Evolutionary conservation across 352 stramenopile species (phyloP), one percentile per base, ranked within the genome.

Genomic region (Globisporangium abappressorium): DNA sequence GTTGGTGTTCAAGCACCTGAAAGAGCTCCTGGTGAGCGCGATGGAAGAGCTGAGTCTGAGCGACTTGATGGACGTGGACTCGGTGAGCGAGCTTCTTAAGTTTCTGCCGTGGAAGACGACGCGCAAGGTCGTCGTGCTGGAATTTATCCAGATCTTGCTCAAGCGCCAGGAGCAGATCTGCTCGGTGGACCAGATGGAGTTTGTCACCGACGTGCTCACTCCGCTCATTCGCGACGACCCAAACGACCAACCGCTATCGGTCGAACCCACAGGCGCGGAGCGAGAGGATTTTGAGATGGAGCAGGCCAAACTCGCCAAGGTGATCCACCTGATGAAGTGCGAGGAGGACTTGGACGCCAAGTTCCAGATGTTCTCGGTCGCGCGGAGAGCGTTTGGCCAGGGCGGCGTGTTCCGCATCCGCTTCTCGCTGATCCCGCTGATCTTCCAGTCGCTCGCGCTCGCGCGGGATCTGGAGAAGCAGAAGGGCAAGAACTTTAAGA

Each of bases 251-350:
- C 53, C 70, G 20, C 41, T 75, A n/a, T 66, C 69, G 6, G 70
- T 57, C 14, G 71, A 79, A 9, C 62, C 75, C 28, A 38, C 64
- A 6, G 64, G 57, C 15, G 36, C 65, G 6, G 41, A 70, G 2
- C 72, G 78, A 47, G 70, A 89, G 72, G 80, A 77, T 5, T 91
- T 95, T 70, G 89, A 92, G 70, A 63, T 81, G 36, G 96, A 99
- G 68, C 92, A 98, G 69, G 76, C 89, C 20, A 77, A 97, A 15
- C 81, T 99, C 26, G 92, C 95, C 18, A 97, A 97, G 63, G 69
- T 99, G 6, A 74, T 99, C 20, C 93, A 99, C 70, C 70, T 99
- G n/a, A 78, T 99, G 24, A 24, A 83, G 85, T 77, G 95, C 75
- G 57, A 89, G 84, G 56, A 89, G 82, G 83, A 85, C 77, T 51